Percentiles rank a stretch among this genome's conserved stretches.
phyloP scores from a whole-genome alignment of 345 rosid genomes.

The Euphorbia tirucalli region DNA sequence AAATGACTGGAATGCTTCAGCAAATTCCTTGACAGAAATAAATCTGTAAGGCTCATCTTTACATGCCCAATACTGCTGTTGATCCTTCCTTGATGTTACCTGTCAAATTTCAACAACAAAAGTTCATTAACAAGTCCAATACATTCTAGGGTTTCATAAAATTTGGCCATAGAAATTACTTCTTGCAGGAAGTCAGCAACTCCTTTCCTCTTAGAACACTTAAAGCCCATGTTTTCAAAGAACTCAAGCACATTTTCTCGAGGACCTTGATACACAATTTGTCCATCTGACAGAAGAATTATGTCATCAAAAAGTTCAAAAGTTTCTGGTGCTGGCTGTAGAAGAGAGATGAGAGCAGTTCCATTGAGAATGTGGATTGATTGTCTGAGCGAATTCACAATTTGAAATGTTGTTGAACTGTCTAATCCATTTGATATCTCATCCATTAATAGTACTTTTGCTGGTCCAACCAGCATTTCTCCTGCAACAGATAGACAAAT shows the following conservation, averaged over 20 bases:
- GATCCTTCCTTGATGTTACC: slow-evolving; percentile 65
- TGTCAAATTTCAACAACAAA: slow-evolving; percentile 11
- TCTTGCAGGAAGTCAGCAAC: slow-evolving; percentile 80
- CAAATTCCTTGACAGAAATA: slow-evolving; percentile 49
- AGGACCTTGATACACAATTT: slow-evolving; percentile 70
- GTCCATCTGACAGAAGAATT: slow-evolving; percentile 70
- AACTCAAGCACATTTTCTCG: slow-evolving; percentile 56
- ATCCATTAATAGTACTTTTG: slow-evolving; percentile 68
- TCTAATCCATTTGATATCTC: slow-evolving; percentile 78
- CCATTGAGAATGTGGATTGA: slow-evolving; percentile 54
- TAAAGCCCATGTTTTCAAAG: slow-evolving; percentile 59
- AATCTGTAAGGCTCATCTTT: slow-evolving; percentile 55
- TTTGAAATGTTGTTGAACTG: slow-evolving; percentile 70
- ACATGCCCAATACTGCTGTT: slow-evolving; percentile 63
- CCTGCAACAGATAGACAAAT: slow-evolving; percentile 26
- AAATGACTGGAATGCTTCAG: slow-evolving; percentile 61
- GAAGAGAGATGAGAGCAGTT: slow-evolving; percentile 69
- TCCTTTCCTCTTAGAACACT: slow-evolving; percentile 66
- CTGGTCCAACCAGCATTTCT: slow-evolving; percentile 74
- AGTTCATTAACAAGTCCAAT: background rate
- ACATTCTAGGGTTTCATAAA: background rate
- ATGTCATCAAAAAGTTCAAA: slow-evolving; percentile 66
- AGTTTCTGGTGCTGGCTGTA: slow-evolving; percentile 77
- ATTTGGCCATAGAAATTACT: slow-evolving; percentile 23
- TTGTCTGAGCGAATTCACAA: slow-evolving; percentile 58